Conservation (phyloP, 495 filamentous ascomycete species). For the Wilcoxina mikolae region DNA sequence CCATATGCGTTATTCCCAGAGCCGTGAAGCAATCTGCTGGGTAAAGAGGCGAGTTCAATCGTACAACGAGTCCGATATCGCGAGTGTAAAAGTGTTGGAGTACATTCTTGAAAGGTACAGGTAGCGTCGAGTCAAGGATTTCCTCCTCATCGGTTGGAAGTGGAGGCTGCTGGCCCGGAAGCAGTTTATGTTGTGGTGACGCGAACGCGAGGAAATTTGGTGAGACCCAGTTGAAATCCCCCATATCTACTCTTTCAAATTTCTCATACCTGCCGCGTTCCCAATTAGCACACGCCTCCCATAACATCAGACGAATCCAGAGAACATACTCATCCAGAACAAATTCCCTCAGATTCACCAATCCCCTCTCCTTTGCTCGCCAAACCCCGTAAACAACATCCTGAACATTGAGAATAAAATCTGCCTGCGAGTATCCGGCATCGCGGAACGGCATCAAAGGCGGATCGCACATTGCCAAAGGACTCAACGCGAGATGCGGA, state of each 20-base stretch:
- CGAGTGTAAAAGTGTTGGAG: conserved; percentile 71
- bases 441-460: conserved; percentile 98
- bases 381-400: conserved; percentile 97
- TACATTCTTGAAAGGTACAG: conserved; percentile 85
- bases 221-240: conserved; percentile 99
- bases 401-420: conserved; percentile 86
- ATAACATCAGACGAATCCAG: conserved; percentile 16
- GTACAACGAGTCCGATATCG: conserved; percentile 82
- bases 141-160: conserved; percentile 34
- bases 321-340: conserved; percentile 71
- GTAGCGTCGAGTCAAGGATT: conserved; percentile 38
- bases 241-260: conserved; percentile 91
- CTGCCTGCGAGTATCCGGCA: conserved; percentile 95
- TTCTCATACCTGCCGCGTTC: conserved; percentile 55
- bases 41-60: conserved; percentile 91
- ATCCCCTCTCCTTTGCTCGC: conserved; percentile 89
- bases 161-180: conserved; percentile 49
- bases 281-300: background rate
- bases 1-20: conserved; percentile 83
- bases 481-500: conserved; percentile 93
- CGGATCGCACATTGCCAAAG: conserved; percentile 87
- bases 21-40: conserved; percentile 89
- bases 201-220: conserved; percentile 92
- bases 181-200: conserved; percentile 65
- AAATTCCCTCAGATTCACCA: conserved; percentile 77